phyloP scores from a whole-genome alignment of 257 asterid genomes.

The Jacaranda mimosifolia region DNA sequence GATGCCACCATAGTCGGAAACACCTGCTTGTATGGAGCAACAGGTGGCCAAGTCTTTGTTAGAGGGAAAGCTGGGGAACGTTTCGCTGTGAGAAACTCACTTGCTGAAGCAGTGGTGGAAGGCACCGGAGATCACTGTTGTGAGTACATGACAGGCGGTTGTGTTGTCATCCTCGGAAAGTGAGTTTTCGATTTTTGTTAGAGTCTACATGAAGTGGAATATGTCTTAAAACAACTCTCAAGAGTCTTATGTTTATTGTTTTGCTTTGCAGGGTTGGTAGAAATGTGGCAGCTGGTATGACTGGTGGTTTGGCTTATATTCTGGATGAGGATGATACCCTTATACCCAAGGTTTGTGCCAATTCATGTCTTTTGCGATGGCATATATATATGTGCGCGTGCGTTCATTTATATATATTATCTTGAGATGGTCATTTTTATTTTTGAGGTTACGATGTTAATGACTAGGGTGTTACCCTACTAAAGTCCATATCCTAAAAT shows the following conservation, averaged over 20 bases:
- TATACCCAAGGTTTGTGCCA: slow-evolving; percentile 78
- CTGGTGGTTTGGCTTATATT: slow-evolving; percentile 93
- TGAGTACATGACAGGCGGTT: slow-evolving; percentile 99
- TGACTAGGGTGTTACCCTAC: too few species aligned
- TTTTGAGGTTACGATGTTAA: too few species aligned
- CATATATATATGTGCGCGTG: neutral
- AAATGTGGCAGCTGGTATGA: slow-evolving; percentile 99
- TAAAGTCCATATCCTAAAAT: too few species aligned
- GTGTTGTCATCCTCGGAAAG: slow-evolving; percentile 96
- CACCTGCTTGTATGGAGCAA: slow-evolving; percentile 97
- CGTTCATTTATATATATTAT: neutral
- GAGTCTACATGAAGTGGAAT: neutral
- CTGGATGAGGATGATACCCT: slow-evolving; percentile 95
- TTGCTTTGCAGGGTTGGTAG: slow-evolving; percentile 83
- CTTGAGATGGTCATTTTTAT: neutral
- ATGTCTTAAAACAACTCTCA: neutral
- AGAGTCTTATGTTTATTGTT: neutral
- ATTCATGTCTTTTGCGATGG: neutral
- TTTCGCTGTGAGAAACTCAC: slow-evolving; percentile 95
- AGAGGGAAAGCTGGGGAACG: slow-evolving; percentile 98
- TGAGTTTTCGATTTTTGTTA: slow-evolving; percentile 49
- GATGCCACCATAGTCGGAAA: slow-evolving; percentile 96
- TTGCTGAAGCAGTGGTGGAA: slow-evolving; percentile 97
- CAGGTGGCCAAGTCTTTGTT: slow-evolving; percentile 90
- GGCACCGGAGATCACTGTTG: slow-evolving; percentile 98